Evolutionary conservation across 805 yeast genomes (phyloP), one percentile per base, ranked within the genome.

Genomic region (Lachancea kluyveri): DNA sequence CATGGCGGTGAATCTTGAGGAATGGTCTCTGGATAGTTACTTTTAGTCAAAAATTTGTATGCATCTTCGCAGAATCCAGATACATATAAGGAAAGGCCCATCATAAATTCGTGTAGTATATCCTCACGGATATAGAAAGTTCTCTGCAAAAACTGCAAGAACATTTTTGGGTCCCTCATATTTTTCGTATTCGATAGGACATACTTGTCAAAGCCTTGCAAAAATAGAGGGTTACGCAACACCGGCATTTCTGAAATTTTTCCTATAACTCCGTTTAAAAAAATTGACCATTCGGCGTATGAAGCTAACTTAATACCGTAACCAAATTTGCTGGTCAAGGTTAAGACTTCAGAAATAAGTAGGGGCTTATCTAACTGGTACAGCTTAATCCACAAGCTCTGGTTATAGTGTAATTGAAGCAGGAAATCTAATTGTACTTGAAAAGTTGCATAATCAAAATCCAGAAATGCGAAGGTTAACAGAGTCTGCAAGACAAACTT

Each of bases 381-480:
- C 21, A 57, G 30, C n/a, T 40, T 36, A 10, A 52, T 23, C 31
- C 54, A 42, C 10, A 52, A 24, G 12, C 46, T 34, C 29, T 49
- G 50, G 21, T 49, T 53, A 29, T 44, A 52, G 35, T 50, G 48
- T 9, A 54, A 21, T 6, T 43, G 40, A 23, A 57, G 32, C 16
- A 57, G 34, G 3, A 25, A 29, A 7, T 39, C 33, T 6, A 57
- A 16, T 28, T 52, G 54, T 3, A 35, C 31, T 21, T 33, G 41
- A 31, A 56, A 44, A 3, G 39, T 14, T 11, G 55, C 43, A 18
- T 52, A 52, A 27, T 62, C 62, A 33, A 65, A 55, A 32, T 65
- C 65, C 36, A 65, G 42, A 9, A 64, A 56, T 8, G 62, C 48
- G 19, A 65, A 49, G 8, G 60, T 37, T 21, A 64, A 37, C 21